Base-by-base conservation (phyloP, 371 early-diverging fungal genomes). In the Zancudomyces culisetae region DNA sequence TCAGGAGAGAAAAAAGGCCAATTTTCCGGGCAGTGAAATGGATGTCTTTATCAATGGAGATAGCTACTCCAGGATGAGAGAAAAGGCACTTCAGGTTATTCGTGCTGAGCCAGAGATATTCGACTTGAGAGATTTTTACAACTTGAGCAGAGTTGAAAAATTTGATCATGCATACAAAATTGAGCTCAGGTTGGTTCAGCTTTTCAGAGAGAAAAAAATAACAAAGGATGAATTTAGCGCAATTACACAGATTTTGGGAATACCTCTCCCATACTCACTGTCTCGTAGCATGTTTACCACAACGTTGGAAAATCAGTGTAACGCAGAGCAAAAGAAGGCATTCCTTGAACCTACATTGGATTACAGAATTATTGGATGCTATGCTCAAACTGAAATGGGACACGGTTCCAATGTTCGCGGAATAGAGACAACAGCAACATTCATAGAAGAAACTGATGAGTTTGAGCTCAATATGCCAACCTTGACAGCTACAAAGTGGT, bases 391-490 rank as follows among this genome's bases (percentile, higher is more conserved):
- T 1, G 85, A 85, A 60, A 60, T 81, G 22, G 78, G 79, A 6
- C 80, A 75, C 48, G 85, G 84, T 13, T 83, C 85, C 13, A 88
- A 90, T 51, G 78, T 90, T 22, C 78, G 78, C 56, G 81, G 84
- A 1, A 72, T 90, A 43, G 90, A 89, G 62, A 90, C 91, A 20
- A 86, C 86, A 0, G 88, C 89, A 15, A 88, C 89, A 0, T 89
- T 74, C 51, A 63, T 80, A 39, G 70, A 72, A 8, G 81, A 80
- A 52, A 78, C 83, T 10, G 78, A 84, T 50, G 81, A 85, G 62
- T 89, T 79, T 52, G 87, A 84, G 52, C 68, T 90, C 54, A 80
- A 89, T 62, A 79, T 82, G 28, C 87, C 90, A 12, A 74, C 72
- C 15, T 63, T 87, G 43, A 79, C 87, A 41, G 63, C 85, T 10